Evolutionary conservation across 345 rosid genomes (phyloP), one percentile per base, ranked within the genome.

Genomic region (Brassica juncea): DNA sequence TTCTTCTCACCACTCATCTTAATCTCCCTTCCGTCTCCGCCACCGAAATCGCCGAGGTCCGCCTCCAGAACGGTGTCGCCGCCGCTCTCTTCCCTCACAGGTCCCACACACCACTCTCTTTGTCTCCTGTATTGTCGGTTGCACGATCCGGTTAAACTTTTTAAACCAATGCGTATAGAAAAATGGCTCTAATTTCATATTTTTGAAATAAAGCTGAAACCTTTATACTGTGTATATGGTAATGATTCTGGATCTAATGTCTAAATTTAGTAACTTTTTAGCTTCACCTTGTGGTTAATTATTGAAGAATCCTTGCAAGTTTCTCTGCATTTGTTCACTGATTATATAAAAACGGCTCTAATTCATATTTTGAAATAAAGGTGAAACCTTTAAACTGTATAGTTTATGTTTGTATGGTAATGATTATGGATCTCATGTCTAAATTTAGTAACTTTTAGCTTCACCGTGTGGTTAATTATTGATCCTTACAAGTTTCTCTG

Each of bases 71-170:
- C 77, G 90, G 89, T 71, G 87, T 86, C 72, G 81, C 90, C 30
- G 93, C 97, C 32, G 85, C 84, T 75, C 90, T 92, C 15, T 86
- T 88, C 34, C 98, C 97, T 78, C 93, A 91, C 86, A 91, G 97
- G 97, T 88, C 64, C 23, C 23, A 0, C 47, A 10, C 47, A 39
- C n/a, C 1, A 0, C 64, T 19, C 52, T 74, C 28, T 39, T 14
- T 2, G 35, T 78, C 27, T 25, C 37, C 30, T 44, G 8, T 60
- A 12, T 25, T 73, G 82, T 73, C 82, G 82, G 78, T 68, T 42
- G 69, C 77, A 58, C 73, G 63, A 73, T 66, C 68, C 21, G 11
- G 8, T 25, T 2, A 12, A 37, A 4, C 6, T 12, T 80, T 62
- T 69, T 6, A 69, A 37, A 69, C 66, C 55, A n/a, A 63, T 73